phyloP scores from a whole-genome alignment of 2,329 filamentous ascomycete genomes.

The Fusarium compactum region DNA sequence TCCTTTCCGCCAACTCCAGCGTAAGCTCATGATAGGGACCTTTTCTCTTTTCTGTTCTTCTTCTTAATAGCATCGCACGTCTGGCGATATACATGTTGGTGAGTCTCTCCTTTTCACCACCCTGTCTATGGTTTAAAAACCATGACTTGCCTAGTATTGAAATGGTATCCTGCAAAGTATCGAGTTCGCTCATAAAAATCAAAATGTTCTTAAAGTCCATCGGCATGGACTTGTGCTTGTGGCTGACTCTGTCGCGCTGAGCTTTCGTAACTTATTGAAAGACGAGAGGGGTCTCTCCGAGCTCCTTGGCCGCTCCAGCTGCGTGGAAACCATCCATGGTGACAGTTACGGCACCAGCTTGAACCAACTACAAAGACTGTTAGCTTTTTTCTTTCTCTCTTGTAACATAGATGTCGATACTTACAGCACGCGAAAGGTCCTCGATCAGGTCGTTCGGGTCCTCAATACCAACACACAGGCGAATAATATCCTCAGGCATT shows the following conservation, averaged over 20 bases:
- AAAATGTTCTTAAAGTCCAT: slow-evolving; percentile 10
- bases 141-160: slow-evolving; percentile 4
- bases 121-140: neutral
- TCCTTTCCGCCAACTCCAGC: slow-evolving; percentile 43
- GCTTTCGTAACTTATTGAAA: slow-evolving; percentile 27
- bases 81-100: neutral
- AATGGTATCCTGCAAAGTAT: slow-evolving; percentile 22
- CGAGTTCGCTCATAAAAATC: slow-evolving; percentile 38
- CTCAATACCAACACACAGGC: slow-evolving; percentile 96
- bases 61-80: slow-evolving; percentile 13
- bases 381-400: slow-evolving; percentile 31
- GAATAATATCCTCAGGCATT: slow-evolving; percentile 96
- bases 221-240: neutral
- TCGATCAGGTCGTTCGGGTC: slow-evolving; percentile 92
- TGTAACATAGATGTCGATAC: slow-evolving; percentile 53
- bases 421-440: slow-evolving; percentile 89
- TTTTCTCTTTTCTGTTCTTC: slow-evolving; percentile 14
- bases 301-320: slow-evolving; percentile 50
- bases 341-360: slow-evolving; percentile 92
- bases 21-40: slow-evolving; percentile 40
- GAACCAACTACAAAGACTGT: slow-evolving; percentile 75
- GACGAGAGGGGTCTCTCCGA: slow-evolving; percentile 49
- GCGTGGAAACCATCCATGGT: slow-evolving; percentile 86
- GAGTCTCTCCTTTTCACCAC: slow-evolving; percentile 1
- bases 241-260: neutral